A percentile compares a stretch with the other conserved stretches of the same genome.
These are phyloP conservation scores for Fusarium mexicanum DNA, from an alignment of 2,329 filamentous ascomycete species.

Conservation along the genomic window DNA sequence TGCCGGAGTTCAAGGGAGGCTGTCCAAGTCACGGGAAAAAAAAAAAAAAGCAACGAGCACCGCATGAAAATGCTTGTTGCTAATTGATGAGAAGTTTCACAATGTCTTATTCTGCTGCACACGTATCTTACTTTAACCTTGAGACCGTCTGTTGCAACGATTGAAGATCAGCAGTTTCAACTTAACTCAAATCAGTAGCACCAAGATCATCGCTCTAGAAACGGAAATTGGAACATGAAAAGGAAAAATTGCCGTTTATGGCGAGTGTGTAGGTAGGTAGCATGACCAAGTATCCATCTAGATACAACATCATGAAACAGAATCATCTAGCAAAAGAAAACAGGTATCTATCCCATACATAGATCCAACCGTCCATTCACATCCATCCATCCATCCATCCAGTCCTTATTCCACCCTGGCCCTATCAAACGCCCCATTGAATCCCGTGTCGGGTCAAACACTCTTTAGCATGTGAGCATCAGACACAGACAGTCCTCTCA, in stretches of 20 bases:
- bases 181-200: slow-evolving; percentile 1
- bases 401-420: slow-evolving; percentile 26
- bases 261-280: slow-evolving; percentile 19
- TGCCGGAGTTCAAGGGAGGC: slow-evolving; percentile 1
- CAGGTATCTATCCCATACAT: slow-evolving; percentile 26
- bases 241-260: slow-evolving; percentile 39
- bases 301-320: slow-evolving; percentile 43
- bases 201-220: neutral
- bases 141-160: slow-evolving; percentile 10
- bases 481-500: slow-evolving; percentile 21
- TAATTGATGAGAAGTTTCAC: slow-evolving; percentile 35
- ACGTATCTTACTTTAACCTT: neutral
- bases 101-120: slow-evolving; percentile 20
- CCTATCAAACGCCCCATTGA: slow-evolving; percentile 40
- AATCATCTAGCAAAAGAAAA: slow-evolving; percentile 32
- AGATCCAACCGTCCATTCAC: neutral
- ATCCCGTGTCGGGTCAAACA: slow-evolving; percentile 5
- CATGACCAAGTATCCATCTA: slow-evolving; percentile 39
- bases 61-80: slow-evolving; percentile 12
- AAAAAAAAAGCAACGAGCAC: slow-evolving; percentile 1
- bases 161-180: slow-evolving; percentile 14
- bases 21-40: neutral
- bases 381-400: slow-evolving; percentile 9
- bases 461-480: slow-evolving; percentile 17
- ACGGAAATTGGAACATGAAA: neutral